Conservation (phyloP, 306 rosid genomes). For the Urtica urens region DNA sequence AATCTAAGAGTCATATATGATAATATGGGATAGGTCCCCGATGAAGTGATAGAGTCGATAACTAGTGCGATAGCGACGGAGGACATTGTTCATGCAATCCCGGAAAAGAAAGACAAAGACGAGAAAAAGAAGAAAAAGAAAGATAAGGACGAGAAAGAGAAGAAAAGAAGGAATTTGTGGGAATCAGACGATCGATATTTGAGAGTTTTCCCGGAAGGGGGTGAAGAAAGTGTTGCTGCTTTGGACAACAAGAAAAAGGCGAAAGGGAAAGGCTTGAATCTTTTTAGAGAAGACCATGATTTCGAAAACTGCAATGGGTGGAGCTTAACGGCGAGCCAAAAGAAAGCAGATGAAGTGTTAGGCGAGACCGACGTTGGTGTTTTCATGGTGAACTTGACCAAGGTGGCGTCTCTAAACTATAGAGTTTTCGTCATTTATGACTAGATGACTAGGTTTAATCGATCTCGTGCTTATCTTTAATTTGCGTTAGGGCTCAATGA, state of each 20-base stretch:
- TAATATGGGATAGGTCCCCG: constrained; percentile 38
- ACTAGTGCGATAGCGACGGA: constrained; percentile 26
- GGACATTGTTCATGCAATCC: constrained; percentile 47
- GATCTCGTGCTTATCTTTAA: neutral
- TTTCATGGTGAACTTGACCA: constrained; percentile 57
- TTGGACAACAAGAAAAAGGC: neutral
- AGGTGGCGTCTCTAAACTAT: constrained; percentile 39
- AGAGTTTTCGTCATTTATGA: too few relatives aligned
- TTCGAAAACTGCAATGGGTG: constrained; percentile 54
- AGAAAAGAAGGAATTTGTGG: neutral
- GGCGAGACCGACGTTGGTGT: constrained; percentile 44
- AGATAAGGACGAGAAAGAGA: neutral
- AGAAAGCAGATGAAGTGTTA: constrained; percentile 24
- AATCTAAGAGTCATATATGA: too few relatives aligned
- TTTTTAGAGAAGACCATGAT: constrained; percentile 43
- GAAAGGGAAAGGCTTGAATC: constrained; percentile 23
- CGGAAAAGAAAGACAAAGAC: constrained; percentile 18
- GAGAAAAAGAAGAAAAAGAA: constrained; percentile 7
- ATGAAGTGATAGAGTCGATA: constrained; percentile 47
- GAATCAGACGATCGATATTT: constrained; percentile 2
- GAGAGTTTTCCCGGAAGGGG: neutral
- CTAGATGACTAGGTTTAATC: neutral
- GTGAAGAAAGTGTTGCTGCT: neutral
- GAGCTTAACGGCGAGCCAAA: constrained; percentile 48
- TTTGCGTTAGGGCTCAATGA: constrained; percentile 50